Percentiles rank a stretch among this genome's conserved stretches.
Evolutionary conservation across 2,329 filamentous ascomycete genomes (phyloP).

Genomic region (Talaromyces marneffei): DNA sequence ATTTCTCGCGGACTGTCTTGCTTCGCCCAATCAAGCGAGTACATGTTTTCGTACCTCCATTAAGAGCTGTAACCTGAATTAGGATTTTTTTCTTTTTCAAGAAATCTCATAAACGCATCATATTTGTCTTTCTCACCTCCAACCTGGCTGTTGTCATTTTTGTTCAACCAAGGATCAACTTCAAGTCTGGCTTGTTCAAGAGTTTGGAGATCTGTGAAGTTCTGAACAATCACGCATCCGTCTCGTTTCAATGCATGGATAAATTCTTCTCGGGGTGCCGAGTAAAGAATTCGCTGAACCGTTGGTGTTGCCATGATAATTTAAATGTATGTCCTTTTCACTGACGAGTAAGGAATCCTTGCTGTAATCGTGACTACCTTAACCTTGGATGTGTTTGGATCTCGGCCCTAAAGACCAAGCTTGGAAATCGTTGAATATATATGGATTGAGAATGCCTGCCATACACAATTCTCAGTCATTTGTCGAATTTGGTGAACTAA

Average conservation of each 20-base stretch:
- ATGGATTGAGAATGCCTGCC: too few species aligned
- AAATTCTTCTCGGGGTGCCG: slow-evolving; percentile 18
- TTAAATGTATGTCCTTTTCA: too few species aligned
- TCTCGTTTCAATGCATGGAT: slow-evolving; percentile 30
- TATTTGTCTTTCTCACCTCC: slow-evolving; percentile 16
- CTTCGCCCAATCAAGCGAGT: slow-evolving; percentile 32
- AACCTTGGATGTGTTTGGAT: too few species aligned
- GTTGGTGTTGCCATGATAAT: background rate
- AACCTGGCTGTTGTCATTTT: slow-evolving; percentile 21
- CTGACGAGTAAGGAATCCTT: background rate
- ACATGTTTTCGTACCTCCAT: slow-evolving; percentile 33
- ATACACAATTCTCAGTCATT: too few species aligned
- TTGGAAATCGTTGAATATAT: too few species aligned
- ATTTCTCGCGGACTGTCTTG: slow-evolving; percentile 32
- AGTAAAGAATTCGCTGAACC: slow-evolving; percentile 9
- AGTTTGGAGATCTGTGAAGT: slow-evolving; percentile 25
- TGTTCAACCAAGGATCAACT: slow-evolving; percentile 25
- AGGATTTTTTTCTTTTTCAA: too few species aligned
- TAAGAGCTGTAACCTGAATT: slow-evolving; percentile 19
- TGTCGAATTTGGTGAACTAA: background rate
- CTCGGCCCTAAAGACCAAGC: too few species aligned
- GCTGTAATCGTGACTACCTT: background rate
- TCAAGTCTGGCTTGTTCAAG: slow-evolving; percentile 25
- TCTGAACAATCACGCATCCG: slow-evolving; percentile 30
- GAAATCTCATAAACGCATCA: too few species aligned